Percentiles rank a stretch among this genome's conserved stretches.
These are phyloP conservation scores for Trifolium fragiferum DNA, from an alignment of 306 rosid genomes.

Conservation along the genomic window DNA sequence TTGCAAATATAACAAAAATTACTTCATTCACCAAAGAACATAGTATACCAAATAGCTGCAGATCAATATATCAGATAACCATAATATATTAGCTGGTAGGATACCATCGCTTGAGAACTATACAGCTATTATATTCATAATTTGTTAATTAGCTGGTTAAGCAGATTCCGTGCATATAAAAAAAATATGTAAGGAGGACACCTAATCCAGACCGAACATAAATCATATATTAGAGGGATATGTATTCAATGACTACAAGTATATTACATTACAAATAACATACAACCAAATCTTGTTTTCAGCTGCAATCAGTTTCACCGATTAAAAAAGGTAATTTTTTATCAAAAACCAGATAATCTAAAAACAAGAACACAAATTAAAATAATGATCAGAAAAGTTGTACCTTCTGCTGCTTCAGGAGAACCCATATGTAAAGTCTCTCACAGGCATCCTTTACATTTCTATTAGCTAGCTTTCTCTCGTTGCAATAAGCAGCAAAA, in stretches of 20 bases:
- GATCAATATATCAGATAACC: slow-evolving; percentile 11
- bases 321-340: not conserved
- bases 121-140: not conserved
- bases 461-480: slow-evolving; percentile 76
- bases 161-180: not conserved
- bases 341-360: not conserved
- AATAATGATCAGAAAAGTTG: not conserved
- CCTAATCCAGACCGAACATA: not conserved
- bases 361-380: not conserved
- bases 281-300: not conserved
- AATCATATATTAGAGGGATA: slow-evolving; percentile 1
- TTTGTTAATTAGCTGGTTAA: not conserved
- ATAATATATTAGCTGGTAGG: not conserved
- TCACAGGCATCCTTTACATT: slow-evolving; percentile 81
- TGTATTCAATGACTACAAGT: not conserved
- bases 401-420: slow-evolving; percentile 79
- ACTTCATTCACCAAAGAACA: slow-evolving; percentile 3
- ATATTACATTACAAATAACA: not conserved
- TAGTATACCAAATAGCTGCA: not conserved
- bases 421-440: slow-evolving; percentile 76
- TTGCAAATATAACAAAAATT: not conserved
- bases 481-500: slow-evolving; percentile 76
- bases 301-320: not conserved
- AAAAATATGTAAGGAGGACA: not conserved
- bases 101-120: not conserved